Conservation (phyloP, 345 rosid species). For the Bruguiera sexangula region DNA sequence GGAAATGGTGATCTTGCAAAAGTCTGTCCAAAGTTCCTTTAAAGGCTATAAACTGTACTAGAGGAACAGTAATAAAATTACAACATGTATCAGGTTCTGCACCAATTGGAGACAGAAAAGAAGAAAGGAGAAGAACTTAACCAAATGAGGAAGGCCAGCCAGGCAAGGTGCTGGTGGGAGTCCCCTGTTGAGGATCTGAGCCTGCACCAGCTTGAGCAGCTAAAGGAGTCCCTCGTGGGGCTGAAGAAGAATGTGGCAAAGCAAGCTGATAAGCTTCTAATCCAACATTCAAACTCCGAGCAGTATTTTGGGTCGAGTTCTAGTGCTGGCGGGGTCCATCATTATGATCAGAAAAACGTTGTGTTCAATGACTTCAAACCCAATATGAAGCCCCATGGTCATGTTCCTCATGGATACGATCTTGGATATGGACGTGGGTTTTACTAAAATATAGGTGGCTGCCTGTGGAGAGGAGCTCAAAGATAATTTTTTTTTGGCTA, state of each 20-base stretch:
- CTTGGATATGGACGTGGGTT: conserved; percentile 17
- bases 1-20: no score
- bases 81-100: not conserved
- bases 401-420: not conserved
- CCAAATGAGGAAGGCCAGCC: conserved; percentile 2
- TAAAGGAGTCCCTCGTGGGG: conserved; percentile 3
- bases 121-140: conserved; percentile 10
- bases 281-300: not conserved
- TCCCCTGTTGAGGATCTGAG: conserved; percentile 11
- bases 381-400: conserved; percentile 7
- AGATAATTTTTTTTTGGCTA: not conserved
- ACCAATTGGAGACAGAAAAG: conserved; percentile 17
- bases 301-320: conserved; percentile 15
- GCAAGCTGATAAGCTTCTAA: conserved; percentile 4
- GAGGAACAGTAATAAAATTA: not conserved
- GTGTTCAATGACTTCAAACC: conserved; percentile 12
- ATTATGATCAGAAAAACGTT: not conserved
- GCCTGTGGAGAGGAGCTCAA: not conserved
- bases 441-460: not conserved
- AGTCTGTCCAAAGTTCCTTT: no score
- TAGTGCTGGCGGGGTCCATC: conserved; percentile 1
- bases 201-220: conserved; percentile 13
- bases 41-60: not conserved
- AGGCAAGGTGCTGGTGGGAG: conserved; percentile 18
- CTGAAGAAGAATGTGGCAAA: conserved; percentile 14